Conservation (phyloP, 2,329 filamentous ascomycete genomes). For the Verticillium alfalfae region DNA sequence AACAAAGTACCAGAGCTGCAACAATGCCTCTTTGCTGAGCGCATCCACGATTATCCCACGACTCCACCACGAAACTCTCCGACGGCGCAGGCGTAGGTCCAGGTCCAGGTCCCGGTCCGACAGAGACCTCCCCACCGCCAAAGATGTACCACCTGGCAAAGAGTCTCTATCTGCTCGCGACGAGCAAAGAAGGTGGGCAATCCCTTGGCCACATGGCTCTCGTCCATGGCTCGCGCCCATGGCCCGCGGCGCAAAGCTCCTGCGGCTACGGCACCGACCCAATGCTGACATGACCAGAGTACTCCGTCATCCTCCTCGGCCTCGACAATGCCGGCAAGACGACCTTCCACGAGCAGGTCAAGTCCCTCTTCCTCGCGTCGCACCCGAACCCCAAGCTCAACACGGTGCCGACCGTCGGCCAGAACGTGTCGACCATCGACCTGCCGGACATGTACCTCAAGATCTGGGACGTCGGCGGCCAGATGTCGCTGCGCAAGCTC, state of each 20-base stretch:
- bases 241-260: neutral
- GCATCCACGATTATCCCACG: neutral
- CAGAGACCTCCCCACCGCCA: neutral
- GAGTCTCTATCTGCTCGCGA: slow-evolving; percentile 89
- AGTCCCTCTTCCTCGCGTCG: slow-evolving; percentile 70
- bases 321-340: slow-evolving; percentile 99
- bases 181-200: slow-evolving; percentile 81
- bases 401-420: slow-evolving; percentile 93
- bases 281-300: slow-evolving; percentile 53
- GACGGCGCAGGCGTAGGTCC: neutral
- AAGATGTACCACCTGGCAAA: slow-evolving; percentile 94
- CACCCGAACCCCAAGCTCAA: slow-evolving; percentile 63
- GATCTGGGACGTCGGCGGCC: slow-evolving; percentile 96
- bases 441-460: slow-evolving; percentile 95
- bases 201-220: neutral
- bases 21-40: neutral
- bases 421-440: slow-evolving; percentile 89
- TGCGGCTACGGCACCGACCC: neutral
- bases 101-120: neutral
- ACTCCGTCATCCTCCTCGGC: slow-evolving; percentile 92
- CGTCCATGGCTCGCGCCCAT: neutral
- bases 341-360: slow-evolving; percentile 94
- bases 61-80: neutral
- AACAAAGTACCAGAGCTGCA: neutral
- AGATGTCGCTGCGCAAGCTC: slow-evolving; percentile 79